Evolutionary conservation across 148 eudicot genomes (phyloP).

Genomic region (Euryodendron excelsum): DNA sequence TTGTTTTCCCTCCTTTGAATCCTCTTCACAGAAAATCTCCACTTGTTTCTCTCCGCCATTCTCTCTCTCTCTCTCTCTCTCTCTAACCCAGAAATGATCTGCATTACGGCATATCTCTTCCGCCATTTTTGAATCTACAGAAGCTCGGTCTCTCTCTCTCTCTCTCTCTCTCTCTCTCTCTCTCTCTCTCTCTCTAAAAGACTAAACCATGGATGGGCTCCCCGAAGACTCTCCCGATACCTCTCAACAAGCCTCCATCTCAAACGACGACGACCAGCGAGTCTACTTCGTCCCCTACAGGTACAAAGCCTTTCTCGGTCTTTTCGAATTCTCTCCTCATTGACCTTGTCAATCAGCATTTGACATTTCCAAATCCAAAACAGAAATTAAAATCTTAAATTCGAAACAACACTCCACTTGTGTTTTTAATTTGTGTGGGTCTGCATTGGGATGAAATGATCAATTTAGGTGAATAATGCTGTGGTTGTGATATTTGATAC

Average conservation of each 20-base stretch:
- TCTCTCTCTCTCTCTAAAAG: too few species aligned
- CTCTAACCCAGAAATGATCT: slow-evolving; percentile 16
- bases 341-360: background rate
- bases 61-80: slow-evolving; percentile 19
- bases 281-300: slow-evolving; percentile 75
- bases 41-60: slow-evolving; percentile 13
- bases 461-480: background rate
- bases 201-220: slow-evolving; percentile 11
- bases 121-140: slow-evolving; percentile 22
- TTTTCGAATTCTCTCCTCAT: background rate
- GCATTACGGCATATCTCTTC: slow-evolving; percentile 24
- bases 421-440: background rate
- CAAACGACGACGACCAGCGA: slow-evolving; percentile 51
- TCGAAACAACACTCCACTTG: background rate
- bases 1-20: background rate
- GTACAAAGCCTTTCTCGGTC: slow-evolving; percentile 24
- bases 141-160: slow-evolving; percentile 20
- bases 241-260: slow-evolving; percentile 22
- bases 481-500: background rate
- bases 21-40: background rate
- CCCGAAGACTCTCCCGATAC: slow-evolving; percentile 19
- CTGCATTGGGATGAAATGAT: slow-evolving; percentile 4
- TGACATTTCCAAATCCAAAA: background rate
- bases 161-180: too few species aligned
- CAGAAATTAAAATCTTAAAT: background rate